These are phyloP conservation scores for Neobulgaria alba DNA, from an alignment of 2,329 filamentous ascomycete species.

Conservation along the genomic window DNA sequence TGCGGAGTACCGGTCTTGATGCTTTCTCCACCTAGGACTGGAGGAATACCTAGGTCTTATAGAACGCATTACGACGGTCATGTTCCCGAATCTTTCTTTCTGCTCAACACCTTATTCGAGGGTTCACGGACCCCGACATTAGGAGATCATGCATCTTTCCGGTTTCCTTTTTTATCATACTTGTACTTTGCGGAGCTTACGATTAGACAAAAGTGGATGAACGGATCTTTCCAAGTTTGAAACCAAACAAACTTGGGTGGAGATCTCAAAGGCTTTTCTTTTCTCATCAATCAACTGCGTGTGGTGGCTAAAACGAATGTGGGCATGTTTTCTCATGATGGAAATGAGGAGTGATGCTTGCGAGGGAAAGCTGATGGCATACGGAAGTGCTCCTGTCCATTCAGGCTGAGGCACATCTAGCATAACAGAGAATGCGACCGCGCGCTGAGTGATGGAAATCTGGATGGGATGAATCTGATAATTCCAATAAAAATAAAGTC, in stretches of 20 bases:
- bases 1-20: constrained; percentile 28
- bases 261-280: constrained; percentile 15
- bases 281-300: constrained; percentile 21
- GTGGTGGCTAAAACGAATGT: constrained; percentile 14
- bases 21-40: constrained; percentile 22
- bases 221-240: constrained; percentile 15
- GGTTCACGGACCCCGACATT: constrained; percentile 17
- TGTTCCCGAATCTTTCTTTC: constrained; percentile 23
- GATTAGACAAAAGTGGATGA: constrained; percentile 26
- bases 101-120: constrained; percentile 17
- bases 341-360: constrained; percentile 19
- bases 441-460: constrained; percentile 11
- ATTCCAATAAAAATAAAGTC: constrained; percentile 12
- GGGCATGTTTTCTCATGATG: constrained; percentile 1
- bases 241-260: constrained; percentile 4
- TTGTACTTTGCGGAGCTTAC: constrained; percentile 5
- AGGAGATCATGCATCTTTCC: constrained; percentile 24
- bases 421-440: constrained; percentile 8
- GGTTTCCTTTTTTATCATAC: constrained; percentile 13
- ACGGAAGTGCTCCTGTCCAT: constrained; percentile 32
- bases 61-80: constrained; percentile 30
- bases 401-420: constrained; percentile 16
- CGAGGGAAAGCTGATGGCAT: constrained; percentile 28
- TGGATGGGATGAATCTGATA: constrained; percentile 6
- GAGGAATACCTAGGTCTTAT: constrained; percentile 19